These are phyloP conservation scores for Eucalyptus regnans DNA, from an alignment of 345 rosid species.

Conservation along the genomic window DNA sequence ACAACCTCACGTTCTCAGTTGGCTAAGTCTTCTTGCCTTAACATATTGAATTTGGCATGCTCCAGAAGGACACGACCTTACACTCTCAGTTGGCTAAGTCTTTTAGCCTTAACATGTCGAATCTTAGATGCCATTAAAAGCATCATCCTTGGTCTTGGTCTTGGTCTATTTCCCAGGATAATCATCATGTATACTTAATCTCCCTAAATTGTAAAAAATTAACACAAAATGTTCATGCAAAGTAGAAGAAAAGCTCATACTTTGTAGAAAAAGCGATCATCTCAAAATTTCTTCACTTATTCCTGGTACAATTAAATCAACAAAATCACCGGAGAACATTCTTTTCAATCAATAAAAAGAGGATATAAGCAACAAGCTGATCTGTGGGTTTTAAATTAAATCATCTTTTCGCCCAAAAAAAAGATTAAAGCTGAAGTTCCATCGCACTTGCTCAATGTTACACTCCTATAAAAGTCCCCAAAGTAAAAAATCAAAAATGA, in stretches of 20 bases:
- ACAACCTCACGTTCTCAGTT: background rate
- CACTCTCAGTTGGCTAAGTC: background rate
- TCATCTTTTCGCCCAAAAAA: background rate
- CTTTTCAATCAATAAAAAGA: background rate
- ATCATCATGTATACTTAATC: background rate
- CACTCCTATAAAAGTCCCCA: background rate
- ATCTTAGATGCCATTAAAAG: background rate
- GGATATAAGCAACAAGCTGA: background rate
- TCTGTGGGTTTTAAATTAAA: background rate
- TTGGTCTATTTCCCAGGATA: background rate
- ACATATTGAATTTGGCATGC: background rate
- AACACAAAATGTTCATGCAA: background rate
- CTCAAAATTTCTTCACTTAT: background rate
- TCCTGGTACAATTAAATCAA: background rate
- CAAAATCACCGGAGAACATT: background rate
- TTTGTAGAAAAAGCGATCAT: background rate
- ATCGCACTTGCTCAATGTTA: background rate
- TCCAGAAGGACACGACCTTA: background rate
- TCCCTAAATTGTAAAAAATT: background rate
- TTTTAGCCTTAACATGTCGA: background rate
- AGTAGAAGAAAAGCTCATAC: background rate
- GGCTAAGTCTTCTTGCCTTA: background rate
- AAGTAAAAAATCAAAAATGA: background rate
- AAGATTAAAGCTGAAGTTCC: background rate
- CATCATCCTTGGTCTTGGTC: background rate